Percentiles rank a stretch among this genome's conserved stretches.
These are phyloP conservation scores for Fonsecaea nubica DNA, from an alignment of 2,329 filamentous ascomycete species.

Conservation along the genomic window DNA sequence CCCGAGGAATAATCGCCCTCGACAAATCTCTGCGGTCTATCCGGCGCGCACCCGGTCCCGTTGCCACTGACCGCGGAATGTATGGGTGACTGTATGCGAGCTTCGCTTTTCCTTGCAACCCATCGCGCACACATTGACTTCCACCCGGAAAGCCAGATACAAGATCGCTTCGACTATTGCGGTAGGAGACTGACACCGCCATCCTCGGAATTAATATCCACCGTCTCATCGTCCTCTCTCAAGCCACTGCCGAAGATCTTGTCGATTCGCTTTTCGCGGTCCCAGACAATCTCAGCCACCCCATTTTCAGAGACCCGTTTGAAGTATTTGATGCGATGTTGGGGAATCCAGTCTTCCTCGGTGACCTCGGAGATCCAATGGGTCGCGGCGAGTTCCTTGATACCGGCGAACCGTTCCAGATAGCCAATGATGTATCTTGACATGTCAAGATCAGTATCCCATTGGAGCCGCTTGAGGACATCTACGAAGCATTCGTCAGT, in stretches of 20 bases:
- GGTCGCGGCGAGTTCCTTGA: constrained; percentile 55
- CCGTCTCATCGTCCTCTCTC: constrained; percentile 7
- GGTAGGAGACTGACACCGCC: constrained; percentile 16
- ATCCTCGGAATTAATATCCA: constrained; percentile 18
- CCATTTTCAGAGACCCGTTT: constrained; percentile 45
- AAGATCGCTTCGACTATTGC: constrained; percentile 6
- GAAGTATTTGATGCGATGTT: constrained; percentile 61
- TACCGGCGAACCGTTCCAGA: constrained; percentile 59
- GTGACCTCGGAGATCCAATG: constrained; percentile 62
- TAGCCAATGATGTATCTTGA: constrained; percentile 60
- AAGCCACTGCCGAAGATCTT: constrained; percentile 49
- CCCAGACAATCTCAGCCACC: constrained; percentile 56
- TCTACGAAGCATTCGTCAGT: constrained; percentile 41
- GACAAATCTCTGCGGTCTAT: too few species aligned
- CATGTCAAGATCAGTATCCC: constrained; percentile 55
- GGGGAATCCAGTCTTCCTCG: constrained; percentile 63
- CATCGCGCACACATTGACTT: background rate
- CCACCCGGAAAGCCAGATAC: background rate
- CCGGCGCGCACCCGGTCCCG: too few species aligned
- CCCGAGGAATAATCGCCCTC: too few species aligned
- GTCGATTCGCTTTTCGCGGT: constrained; percentile 56
- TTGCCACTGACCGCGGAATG: background rate
- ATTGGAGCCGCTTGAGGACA: constrained; percentile 57
- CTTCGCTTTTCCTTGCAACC: background rate
- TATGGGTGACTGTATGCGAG: background rate